Evolutionary conservation across 495 filamentous ascomycete species (phyloP), one percentile per base, ranked within the genome.

Genomic region (Penicillium soppii): DNA sequence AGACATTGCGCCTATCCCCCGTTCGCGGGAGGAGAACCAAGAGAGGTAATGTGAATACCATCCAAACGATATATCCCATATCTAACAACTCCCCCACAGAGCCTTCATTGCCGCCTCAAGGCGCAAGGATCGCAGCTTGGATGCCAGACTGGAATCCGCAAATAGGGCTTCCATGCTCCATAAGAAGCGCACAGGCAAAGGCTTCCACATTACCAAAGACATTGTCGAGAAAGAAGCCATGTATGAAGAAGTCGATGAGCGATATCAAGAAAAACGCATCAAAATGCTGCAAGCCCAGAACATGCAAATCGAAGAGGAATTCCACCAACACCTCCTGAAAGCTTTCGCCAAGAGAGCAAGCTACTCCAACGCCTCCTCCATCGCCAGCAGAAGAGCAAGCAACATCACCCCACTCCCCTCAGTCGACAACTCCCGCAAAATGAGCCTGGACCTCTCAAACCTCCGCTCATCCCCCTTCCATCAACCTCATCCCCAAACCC

Each of bases 41-140:
- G 92, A 97, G 70, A 80, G 85, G 85, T 88, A 72, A n/a, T 43
- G 29, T 48, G 29, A 25, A 15, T 19, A 26, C 38, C 39, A 21
- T 10, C 21, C 4, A 13, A 6, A 16, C n/a, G n/a, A 2, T 17
- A 9, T 2, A 16, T 30, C 12, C 25, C 4, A 27, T 12, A 12
- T 32, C 48, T 58, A 23, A 54, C 42, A 13, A 35, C 3, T 32
- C 5, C 10, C 3, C 4, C 9, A 0, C 57, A 88, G 92, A 56
- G 92, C 92, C 32, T 97, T 95, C 60, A 94, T 97, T 58, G 92
- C 94, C 8, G 92, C 92, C 2, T 97, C 92, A n/a, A 77, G 92
- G 53, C 80, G 92, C 42, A 87, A 88, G 59, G 92, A 97, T 61
- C 84, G 92, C 37, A 91, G 87, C 63, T 70, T 96, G 17, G 94